Evolutionary conservation across 345 rosid genomes (phyloP).

Genomic region (Citrus unshiu): DNA sequence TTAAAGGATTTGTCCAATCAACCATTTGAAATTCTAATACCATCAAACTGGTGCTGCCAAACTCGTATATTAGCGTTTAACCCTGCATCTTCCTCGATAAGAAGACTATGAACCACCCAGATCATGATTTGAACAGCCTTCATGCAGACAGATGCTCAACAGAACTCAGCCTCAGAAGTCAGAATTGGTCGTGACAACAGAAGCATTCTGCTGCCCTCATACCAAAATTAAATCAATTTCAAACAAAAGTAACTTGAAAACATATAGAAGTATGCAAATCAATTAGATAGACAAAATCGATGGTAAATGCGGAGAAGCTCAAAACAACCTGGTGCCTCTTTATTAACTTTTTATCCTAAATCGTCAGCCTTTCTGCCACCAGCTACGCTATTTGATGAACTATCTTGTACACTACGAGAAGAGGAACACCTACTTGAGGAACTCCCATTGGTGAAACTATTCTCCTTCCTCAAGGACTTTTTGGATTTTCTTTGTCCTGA

Average conservation of each 20-base stretch:
- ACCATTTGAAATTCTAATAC: not conserved
- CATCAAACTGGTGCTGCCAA: not conserved
- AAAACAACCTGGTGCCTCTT: slow-evolving; percentile 7
- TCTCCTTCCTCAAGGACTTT: slow-evolving; percentile 42
- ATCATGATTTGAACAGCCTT: not conserved
- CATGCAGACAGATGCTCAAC: not conserved
- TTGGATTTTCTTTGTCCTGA: slow-evolving; percentile 45
- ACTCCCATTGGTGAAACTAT: slow-evolving; percentile 40
- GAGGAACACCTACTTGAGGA: slow-evolving; percentile 73
- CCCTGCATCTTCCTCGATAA: slow-evolving; percentile 1
- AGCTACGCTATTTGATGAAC: slow-evolving; percentile 68
- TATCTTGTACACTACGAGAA: slow-evolving; percentile 60
- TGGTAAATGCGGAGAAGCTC: not conserved
- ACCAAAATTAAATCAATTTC: not conserved
- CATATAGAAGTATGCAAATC: not conserved
- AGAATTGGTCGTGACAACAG: not conserved
- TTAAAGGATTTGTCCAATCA: not conserved
- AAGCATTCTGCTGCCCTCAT: not conserved
- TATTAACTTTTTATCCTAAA: slow-evolving; percentile 17
- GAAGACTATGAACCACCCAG: not conserved
- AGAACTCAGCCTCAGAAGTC: not conserved
- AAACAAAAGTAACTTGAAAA: not conserved
- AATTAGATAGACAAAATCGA: not conserved
- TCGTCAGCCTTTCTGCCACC: slow-evolving; percentile 46
- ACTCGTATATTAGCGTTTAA: not conserved